phyloP scores from a whole-genome alignment of 2,329 filamentous ascomycete species.

The Neopestalotiopsis rosae region DNA sequence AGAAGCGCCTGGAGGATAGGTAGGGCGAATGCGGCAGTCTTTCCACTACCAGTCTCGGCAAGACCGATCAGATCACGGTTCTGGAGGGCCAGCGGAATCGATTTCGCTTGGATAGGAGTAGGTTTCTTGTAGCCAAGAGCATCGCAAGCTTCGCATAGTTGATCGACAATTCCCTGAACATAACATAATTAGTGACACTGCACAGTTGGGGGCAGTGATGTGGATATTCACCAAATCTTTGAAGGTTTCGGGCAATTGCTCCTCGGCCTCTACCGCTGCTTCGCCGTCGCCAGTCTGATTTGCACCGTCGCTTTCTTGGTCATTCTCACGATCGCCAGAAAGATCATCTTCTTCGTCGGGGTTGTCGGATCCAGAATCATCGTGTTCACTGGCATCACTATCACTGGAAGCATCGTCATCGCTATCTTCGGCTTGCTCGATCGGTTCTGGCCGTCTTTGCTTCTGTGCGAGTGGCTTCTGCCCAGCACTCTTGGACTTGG shows the following conservation, averaged over 20 bases:
- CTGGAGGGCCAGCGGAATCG: slow-evolving; percentile 81
- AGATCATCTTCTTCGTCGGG: slow-evolving; percentile 12
- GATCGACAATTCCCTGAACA: slow-evolving; percentile 74
- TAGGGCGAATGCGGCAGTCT: slow-evolving; percentile 88
- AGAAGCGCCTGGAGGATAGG: slow-evolving; percentile 92
- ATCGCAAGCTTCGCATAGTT: slow-evolving; percentile 87
- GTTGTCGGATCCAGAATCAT: neutral
- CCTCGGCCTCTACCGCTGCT: slow-evolving; percentile 27
- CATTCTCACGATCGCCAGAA: slow-evolving; percentile 11
- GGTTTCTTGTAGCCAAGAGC: slow-evolving; percentile 82
- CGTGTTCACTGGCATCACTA: slow-evolving; percentile 8
- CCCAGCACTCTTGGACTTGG: neutral
- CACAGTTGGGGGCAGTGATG: neutral
- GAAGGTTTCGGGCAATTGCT: slow-evolving; percentile 60
- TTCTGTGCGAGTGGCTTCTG: slow-evolving; percentile 2
- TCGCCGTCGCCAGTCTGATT: slow-evolving; percentile 30
- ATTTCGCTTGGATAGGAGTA: slow-evolving; percentile 86
- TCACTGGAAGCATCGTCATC: slow-evolving; percentile 30
- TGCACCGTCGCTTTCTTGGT: slow-evolving; percentile 29
- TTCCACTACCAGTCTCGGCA: slow-evolving; percentile 94
- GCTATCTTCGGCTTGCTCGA: slow-evolving; percentile 19
- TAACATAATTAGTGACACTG: slow-evolving; percentile 36
- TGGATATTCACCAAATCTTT: slow-evolving; percentile 49
- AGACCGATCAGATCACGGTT: slow-evolving; percentile 90
- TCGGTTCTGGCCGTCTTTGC: neutral